phyloP scores from a whole-genome alignment of 2,329 filamentous ascomycete genomes.

The Pseudohalonectria lignicola region DNA sequence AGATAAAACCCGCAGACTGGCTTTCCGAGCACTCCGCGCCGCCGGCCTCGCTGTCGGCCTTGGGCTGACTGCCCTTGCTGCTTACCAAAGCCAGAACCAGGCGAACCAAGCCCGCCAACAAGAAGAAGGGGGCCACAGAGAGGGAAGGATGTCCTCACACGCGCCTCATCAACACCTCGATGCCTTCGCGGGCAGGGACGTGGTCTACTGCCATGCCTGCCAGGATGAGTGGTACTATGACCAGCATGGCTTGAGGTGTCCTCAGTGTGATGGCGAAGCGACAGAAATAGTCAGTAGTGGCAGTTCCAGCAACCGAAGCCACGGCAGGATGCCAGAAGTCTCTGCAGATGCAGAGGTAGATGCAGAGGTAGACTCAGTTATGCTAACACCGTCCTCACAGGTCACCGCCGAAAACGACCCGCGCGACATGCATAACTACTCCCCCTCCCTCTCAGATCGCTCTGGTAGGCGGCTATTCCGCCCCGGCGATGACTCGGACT shows the following conservation, averaged over 20 bases:
- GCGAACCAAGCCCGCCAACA: neutral
- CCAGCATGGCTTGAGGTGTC: conserved; percentile 59
- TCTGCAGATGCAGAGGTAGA: too few species aligned
- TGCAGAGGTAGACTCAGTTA: too few species aligned
- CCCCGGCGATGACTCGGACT: conserved; percentile 19
- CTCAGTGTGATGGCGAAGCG: conserved; percentile 65
- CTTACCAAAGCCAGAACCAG: conserved; percentile 35
- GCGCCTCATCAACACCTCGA: conserved; percentile 29
- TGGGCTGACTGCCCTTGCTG: conserved; percentile 45
- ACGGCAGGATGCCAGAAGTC: too few species aligned
- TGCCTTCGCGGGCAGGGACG: conserved; percentile 45
- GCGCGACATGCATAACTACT: conserved; percentile 26
- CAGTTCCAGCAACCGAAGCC: too few species aligned
- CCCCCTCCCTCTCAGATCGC: conserved; percentile 17
- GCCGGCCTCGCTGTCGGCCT: conserved; percentile 47
- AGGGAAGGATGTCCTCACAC: conserved; percentile 13
- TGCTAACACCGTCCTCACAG: conserved; percentile 23
- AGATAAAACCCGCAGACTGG: conserved; percentile 33
- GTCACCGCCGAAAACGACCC: conserved; percentile 51
- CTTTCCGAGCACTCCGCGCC: conserved; percentile 42
- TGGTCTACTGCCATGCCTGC: conserved; percentile 82
- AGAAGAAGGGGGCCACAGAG: conserved; percentile 22
- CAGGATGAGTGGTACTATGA: conserved; percentile 70
- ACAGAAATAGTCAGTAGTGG: conserved; percentile 75
- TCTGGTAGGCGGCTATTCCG: conserved; percentile 9